Conservation (phyloP, 2,329 filamentous ascomycete genomes). For the Botrytis pseudocinerea region DNA sequence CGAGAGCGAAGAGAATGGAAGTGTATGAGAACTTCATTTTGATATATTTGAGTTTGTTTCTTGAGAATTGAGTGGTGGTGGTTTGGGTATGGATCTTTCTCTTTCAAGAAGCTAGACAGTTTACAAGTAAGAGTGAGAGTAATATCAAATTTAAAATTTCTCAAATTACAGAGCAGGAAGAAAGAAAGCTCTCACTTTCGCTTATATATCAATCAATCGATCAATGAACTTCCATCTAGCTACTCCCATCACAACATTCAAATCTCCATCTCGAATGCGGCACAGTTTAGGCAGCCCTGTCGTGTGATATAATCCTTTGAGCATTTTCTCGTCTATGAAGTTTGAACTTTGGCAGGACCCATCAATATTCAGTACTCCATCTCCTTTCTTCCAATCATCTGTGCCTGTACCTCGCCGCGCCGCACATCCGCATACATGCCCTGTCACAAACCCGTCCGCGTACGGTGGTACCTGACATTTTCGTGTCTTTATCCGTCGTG, state of each 20-base stretch:
- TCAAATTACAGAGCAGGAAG: background rate
- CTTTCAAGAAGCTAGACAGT: background rate
- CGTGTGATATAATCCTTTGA: background rate
- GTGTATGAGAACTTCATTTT: slow-evolving; percentile 20
- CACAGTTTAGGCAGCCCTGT: background rate
- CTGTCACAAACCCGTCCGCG: background rate
- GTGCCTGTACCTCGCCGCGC: background rate
- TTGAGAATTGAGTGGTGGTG: background rate
- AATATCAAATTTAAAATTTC: background rate
- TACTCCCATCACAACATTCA: background rate
- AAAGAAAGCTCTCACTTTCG: background rate
- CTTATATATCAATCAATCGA: background rate
- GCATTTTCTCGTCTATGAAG: background rate
- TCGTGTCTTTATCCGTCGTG: background rate
- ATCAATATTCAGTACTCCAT: background rate
- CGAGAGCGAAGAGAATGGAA: slow-evolving; percentile 4
- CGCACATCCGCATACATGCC: background rate
- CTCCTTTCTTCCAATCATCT: background rate
- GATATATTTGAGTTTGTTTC: background rate
- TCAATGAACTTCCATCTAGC: background rate
- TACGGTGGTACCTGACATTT: background rate
- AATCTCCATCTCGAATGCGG: background rate
- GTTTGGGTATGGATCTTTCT: background rate
- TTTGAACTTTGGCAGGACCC: background rate
- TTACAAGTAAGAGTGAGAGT: background rate